phyloP scores from a whole-genome alignment of 352 stramenopile genomes.

The Plasmopara viticola region DNA sequence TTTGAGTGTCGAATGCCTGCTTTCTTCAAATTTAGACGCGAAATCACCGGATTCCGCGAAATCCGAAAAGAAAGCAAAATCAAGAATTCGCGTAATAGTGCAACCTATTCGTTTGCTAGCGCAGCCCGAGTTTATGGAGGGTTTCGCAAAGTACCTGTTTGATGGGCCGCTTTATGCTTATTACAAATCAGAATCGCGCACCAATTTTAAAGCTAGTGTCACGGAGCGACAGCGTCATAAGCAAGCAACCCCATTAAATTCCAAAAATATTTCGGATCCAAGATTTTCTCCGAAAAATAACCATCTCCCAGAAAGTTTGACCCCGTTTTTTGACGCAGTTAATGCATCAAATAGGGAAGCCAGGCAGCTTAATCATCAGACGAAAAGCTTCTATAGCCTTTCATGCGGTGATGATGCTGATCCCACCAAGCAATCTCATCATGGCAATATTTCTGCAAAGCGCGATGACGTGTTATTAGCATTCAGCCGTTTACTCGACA shows the following conservation, averaged over 20 bases:
- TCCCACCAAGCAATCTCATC: neutral
- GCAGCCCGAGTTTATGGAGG: constrained; percentile 58
- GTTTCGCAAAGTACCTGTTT: constrained; percentile 44
- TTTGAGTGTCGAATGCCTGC: constrained; percentile 38
- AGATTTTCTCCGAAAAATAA: constrained; percentile 17
- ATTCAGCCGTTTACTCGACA: constrained; percentile 21
- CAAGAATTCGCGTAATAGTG: constrained; percentile 33
- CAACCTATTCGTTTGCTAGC: constrained; percentile 52
- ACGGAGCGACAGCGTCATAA: constrained; percentile 9
- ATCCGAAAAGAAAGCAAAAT: constrained; percentile 20
- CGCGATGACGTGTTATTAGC: constrained; percentile 7
- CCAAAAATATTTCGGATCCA: constrained; percentile 17
- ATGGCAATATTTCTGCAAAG: constrained; percentile 5
- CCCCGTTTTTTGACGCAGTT: constrained; percentile 65
- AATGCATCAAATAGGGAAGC: constrained; percentile 27
- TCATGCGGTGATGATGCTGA: neutral
- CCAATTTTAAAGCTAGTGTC: constrained; percentile 6
- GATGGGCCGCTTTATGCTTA: constrained; percentile 46
- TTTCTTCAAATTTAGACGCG: constrained; percentile 18
- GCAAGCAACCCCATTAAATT: constrained; percentile 12
- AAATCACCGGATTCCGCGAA: constrained; percentile 2
- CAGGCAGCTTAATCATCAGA: constrained; percentile 18
- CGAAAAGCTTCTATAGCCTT: neutral
- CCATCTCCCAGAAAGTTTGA: constrained; percentile 21
- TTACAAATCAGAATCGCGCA: constrained; percentile 23